Conservation (phyloP, 2,329 filamentous ascomycete genomes). For the Colletotrichum sp. region DNA sequence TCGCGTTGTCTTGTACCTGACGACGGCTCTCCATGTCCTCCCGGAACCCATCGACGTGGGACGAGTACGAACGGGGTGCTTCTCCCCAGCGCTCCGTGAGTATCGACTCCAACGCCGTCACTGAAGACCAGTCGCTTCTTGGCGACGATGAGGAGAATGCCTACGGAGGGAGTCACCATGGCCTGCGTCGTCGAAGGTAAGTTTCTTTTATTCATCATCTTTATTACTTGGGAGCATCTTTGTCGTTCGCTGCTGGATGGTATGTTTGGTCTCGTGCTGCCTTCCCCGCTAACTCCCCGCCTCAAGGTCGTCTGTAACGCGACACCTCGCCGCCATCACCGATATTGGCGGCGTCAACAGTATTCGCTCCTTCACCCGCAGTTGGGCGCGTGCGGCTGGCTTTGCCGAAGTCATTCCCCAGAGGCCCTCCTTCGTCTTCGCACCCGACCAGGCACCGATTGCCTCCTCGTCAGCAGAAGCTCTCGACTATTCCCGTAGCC, state of each 20-base stretch:
- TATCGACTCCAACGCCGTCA: constrained; percentile 44
- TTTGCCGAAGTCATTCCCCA: constrained; percentile 89
- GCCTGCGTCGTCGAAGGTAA: constrained; percentile 41
- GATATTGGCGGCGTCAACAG: constrained; percentile 92
- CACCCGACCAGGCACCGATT: constrained; percentile 58
- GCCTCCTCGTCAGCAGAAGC: constrained; percentile 35
- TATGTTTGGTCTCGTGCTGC: constrained; percentile 29
- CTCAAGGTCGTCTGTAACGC: constrained; percentile 62
- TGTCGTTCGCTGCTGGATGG: background rate
- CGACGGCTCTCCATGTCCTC: constrained; percentile 19
- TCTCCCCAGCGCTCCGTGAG: constrained; percentile 45
- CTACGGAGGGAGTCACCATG: constrained; percentile 25
- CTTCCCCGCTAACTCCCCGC: background rate
- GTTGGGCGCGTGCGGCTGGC: constrained; percentile 87
- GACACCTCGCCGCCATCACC: constrained; percentile 60
- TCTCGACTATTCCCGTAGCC: constrained; percentile 46
- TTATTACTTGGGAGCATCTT: background rate
- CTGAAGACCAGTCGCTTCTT: constrained; percentile 52
- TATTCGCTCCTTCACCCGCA: constrained; percentile 90
- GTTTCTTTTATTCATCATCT: background rate
- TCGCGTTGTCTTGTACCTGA: background rate
- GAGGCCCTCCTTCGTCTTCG: constrained; percentile 74
- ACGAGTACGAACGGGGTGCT: constrained; percentile 48
- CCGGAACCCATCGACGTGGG: constrained; percentile 49
- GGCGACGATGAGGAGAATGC: constrained; percentile 41